phyloP scores from a whole-genome alignment of 2,329 filamentous ascomycete species.

The Pseudocercospora macadamiae region DNA sequence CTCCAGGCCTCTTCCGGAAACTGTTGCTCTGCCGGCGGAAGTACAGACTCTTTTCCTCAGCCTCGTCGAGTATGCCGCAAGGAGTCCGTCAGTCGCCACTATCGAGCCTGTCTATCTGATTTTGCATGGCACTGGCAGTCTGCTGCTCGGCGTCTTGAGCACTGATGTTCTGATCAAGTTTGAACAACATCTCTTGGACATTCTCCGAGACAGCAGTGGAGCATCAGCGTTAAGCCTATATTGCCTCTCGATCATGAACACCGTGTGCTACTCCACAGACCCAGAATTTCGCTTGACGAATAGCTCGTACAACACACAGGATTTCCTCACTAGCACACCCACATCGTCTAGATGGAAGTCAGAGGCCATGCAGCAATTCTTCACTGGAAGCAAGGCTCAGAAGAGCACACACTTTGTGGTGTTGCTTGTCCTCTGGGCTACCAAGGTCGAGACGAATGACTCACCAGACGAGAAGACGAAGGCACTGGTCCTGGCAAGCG shows the following conservation, averaged over 20 bases:
- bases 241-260: conserved; percentile 43
- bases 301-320: conserved; percentile 36
- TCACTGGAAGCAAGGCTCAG: conserved; percentile 36
- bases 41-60: conserved; percentile 38
- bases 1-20: conserved; percentile 33
- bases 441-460: conserved; percentile 24
- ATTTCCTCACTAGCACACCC: conserved; percentile 36
- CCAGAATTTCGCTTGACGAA: conserved; percentile 24
- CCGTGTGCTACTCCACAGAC: conserved; percentile 30
- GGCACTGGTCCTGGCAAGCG: conserved; percentile 33
- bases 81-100: conserved; percentile 29
- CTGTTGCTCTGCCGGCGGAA: conserved; percentile 36
- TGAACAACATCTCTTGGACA: conserved; percentile 38
- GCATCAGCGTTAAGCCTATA: conserved; percentile 37
- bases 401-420: conserved; percentile 41
- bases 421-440: conserved; percentile 37
- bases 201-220: conserved; percentile 34
- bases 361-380: conserved; percentile 38
- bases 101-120: conserved; percentile 39
- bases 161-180: conserved; percentile 32
- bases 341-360: conserved; percentile 33
- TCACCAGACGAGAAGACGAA: conserved; percentile 29
- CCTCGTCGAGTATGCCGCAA: conserved; percentile 35
- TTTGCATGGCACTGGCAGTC: conserved; percentile 36
- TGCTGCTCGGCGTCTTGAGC: conserved; percentile 36